A percentile compares a stretch with the other conserved stretches of the same genome.
These are phyloP conservation scores for Trichocladium antarcticum DNA, from an alignment of 495 filamentous ascomycete genomes.

Conservation along the genomic window DNA sequence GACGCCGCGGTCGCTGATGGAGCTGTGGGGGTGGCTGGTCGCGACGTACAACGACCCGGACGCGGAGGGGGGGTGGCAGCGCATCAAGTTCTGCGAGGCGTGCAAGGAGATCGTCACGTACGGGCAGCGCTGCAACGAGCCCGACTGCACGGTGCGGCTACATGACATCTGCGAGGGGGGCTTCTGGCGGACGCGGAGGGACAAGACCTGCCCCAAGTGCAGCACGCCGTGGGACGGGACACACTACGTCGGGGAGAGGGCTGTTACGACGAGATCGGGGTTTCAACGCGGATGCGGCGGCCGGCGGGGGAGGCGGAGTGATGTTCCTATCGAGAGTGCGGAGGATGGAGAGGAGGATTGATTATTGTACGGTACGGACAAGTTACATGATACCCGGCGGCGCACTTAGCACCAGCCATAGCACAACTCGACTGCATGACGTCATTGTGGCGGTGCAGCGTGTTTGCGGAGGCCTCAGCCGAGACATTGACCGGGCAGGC, in stretches of 20 bases:
- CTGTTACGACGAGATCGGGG: conserved; percentile 43
- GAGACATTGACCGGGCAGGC: too few species aligned
- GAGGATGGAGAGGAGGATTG: conserved; percentile 16
- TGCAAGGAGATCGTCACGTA: conserved; percentile 86
- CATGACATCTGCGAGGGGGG: conserved; percentile 67
- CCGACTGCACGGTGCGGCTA: conserved; percentile 55
- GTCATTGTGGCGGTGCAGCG: conserved; percentile 13
- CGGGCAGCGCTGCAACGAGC: conserved; percentile 67
- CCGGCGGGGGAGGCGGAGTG: conserved; percentile 20
- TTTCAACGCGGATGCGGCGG: conserved; percentile 32
- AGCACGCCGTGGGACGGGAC: conserved; percentile 59
- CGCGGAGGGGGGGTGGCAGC: conserved; percentile 45
- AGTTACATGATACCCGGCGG: conserved; percentile 13
- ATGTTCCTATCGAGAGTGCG: conserved; percentile 19
- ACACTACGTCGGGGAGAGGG: conserved; percentile 72
- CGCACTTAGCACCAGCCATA: conserved; percentile 1
- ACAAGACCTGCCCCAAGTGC: conserved; percentile 63
- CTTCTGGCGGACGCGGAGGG: conserved; percentile 53
- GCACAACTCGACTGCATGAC: conserved; percentile 5
- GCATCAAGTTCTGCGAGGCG: conserved; percentile 77
- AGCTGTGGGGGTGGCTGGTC: conserved; percentile 70
- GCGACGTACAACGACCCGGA: conserved; percentile 71
- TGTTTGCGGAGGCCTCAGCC: too few species aligned
- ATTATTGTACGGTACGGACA: too few species aligned
- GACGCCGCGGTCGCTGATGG: conserved; percentile 66